Base-by-base conservation (phyloP, 78 protist genomes). In the Creolimax fragrantissima region DNA sequence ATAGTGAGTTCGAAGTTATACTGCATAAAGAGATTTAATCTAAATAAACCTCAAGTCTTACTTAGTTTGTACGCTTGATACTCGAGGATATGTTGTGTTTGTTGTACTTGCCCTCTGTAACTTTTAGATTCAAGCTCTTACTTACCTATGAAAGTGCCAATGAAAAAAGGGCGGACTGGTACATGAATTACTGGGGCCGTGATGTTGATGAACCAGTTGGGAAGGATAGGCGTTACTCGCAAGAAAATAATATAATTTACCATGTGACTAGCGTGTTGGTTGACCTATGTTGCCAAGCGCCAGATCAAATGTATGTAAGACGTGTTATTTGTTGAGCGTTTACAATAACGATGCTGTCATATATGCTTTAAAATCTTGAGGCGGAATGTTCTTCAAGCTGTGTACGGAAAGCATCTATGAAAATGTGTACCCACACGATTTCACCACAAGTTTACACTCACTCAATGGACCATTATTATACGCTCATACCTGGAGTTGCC, bases 61-160 rank as follows among this genome's bases (percentile, higher is more conserved):
- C 39, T 32, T 11, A 11, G 11, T 58, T 58, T 32, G 17, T 58
- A 58, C 74, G 17, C 74, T n/a, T n/a, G n/a, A n/a, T n/a, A n/a
- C n/a, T n/a, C n/a, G n/a, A n/a, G n/a, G n/a, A n/a, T n/a, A n/a
- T n/a, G n/a, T n/a, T n/a, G n/a, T n/a, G 17, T 32, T 58, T 11
- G 74, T 32, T 58, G 74, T 11, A 17, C 74, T 17, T 17, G 17
- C 74, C 74, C 74, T 17, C 74, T 58, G 74, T 11, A 58, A n/a
- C n/a, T n/a, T 58, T 32, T 58, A 11, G 74, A 58, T 58, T 58
- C 39, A 17, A 32, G 74, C 74, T 11, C 17, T 58, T 32, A 41
- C 44, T 42, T 42, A 42, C 90, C 90, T 24, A 86, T 86, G 45
- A 86, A 2, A 11, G 90, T 86, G 44, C 90, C 90, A 24, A 86